phyloP scores from a whole-genome alignment of 1,284 basidiomycete species.

The Cutaneotrichosporon sp. region DNA sequence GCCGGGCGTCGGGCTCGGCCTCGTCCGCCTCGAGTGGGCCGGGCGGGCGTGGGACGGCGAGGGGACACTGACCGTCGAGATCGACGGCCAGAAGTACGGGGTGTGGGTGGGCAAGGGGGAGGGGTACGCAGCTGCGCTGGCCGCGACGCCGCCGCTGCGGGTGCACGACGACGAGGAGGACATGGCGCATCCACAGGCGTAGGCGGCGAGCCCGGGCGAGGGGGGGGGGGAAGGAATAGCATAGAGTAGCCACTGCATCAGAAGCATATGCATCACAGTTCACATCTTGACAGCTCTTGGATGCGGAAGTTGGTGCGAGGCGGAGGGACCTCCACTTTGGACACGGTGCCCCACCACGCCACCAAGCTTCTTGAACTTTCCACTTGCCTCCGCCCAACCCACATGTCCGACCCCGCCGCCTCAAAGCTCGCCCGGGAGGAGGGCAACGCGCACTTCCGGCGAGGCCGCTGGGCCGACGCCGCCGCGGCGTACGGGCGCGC shows the following conservation, averaged over 20 bases:
- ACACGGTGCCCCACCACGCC: neutral
- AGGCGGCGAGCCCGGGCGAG: neutral
- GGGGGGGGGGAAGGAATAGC: too few species aligned
- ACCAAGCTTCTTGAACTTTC: neutral
- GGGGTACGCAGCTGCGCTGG: constrained; percentile 36
- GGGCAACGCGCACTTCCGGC: constrained; percentile 52
- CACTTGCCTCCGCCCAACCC: too few species aligned
- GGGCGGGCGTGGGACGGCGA: constrained; percentile 32
- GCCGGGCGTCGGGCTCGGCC: constrained; percentile 41
- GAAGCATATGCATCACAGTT: constrained; percentile 7
- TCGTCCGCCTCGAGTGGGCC: constrained; percentile 51
- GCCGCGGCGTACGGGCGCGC: constrained; percentile 47
- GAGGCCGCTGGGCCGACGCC: constrained; percentile 49
- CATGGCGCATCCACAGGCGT: neutral
- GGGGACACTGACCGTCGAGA: constrained; percentile 30
- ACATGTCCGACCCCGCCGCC: constrained; percentile 5
- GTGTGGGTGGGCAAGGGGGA: constrained; percentile 44
- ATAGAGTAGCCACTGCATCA: constrained; percentile 1
- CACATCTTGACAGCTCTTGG: neutral
- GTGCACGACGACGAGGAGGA: constrained; percentile 16
- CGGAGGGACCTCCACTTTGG: too few species aligned
- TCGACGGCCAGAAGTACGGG: constrained; percentile 34
- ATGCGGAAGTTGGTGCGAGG: too few species aligned
- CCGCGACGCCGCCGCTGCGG: constrained; percentile 18
- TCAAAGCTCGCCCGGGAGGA: constrained; percentile 14